Conservation (phyloP, 139 green algal genomes). For the Protoeuglena noctilucae region DNA sequence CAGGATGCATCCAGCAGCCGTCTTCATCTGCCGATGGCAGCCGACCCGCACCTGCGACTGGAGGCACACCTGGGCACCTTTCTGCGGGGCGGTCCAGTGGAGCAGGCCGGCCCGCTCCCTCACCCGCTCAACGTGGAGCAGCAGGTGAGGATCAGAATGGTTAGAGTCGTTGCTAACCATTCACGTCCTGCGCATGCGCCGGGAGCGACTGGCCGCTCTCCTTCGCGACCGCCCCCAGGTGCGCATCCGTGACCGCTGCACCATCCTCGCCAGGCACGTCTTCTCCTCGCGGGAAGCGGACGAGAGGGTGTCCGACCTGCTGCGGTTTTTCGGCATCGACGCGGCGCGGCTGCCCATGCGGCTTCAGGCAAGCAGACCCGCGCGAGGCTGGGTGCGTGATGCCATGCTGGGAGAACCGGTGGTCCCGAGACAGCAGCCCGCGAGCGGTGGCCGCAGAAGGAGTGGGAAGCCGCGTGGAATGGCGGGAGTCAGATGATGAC, state of each 20-base stretch:
- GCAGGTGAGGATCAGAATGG: not conserved
- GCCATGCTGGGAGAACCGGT: not conserved
- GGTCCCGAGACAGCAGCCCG: not conserved
- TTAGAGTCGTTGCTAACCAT: not conserved
- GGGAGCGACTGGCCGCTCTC: not conserved
- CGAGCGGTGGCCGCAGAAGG: no score
- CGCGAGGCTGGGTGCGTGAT: not conserved
- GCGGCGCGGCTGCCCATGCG: not conserved
- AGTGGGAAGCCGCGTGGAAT: no score
- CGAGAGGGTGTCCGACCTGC: constrained; percentile 22
- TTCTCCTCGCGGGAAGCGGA: constrained; percentile 47
- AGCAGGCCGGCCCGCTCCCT: not conserved
- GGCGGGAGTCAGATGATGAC: no score
- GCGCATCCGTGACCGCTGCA: constrained; percentile 51
- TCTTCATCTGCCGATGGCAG: no score
- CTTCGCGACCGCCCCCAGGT: not conserved
- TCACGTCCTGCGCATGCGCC: not conserved
- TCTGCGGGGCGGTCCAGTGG: not conserved
- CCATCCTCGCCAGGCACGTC: constrained; percentile 67
- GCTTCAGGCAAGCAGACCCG: not conserved
- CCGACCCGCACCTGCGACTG: no score
- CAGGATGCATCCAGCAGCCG: no score
- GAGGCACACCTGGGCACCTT: no score
- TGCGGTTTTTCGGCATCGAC: not conserved
- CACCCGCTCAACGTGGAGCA: not conserved